Conservation (phyloP, 768 basidiomycete genomes). For the Pleurotus cornucopiae region DNA sequence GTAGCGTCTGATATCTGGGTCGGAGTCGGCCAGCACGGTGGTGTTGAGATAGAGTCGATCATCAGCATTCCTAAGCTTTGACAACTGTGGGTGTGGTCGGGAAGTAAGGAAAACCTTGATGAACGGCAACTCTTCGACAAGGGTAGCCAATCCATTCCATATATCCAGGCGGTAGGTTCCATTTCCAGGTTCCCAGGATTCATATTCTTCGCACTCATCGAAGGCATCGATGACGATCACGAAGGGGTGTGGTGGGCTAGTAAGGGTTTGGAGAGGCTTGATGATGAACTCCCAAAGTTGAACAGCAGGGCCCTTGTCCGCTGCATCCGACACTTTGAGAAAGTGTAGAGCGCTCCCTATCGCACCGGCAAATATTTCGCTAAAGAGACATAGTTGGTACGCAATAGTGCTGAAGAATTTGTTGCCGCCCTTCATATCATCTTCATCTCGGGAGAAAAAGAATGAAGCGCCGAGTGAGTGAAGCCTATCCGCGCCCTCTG, state of each 20-base stretch:
- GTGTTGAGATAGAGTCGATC: not conserved
- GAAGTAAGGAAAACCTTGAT: slow-evolving; percentile 10
- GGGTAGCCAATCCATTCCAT: not conserved
- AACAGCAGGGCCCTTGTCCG: not conserved
- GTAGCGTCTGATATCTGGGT: slow-evolving; percentile 9
- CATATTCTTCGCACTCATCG: slow-evolving; percentile 18
- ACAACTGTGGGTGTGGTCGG: slow-evolving; percentile 9
- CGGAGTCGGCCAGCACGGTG: not conserved
- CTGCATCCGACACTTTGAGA: slow-evolving; percentile 11
- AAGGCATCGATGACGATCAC: slow-evolving; percentile 18
- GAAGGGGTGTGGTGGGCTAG: not conserved
- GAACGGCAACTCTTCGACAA: slow-evolving; percentile 4
- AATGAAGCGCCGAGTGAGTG: slow-evolving; percentile 18
- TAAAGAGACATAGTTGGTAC: slow-evolving; percentile 11
- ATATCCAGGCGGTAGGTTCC: not conserved
- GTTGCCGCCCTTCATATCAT: not conserved
- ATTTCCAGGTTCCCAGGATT: too few relatives aligned
- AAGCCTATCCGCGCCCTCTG: not conserved
- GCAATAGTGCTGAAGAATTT: slow-evolving; percentile 17
- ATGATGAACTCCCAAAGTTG: slow-evolving; percentile 17
- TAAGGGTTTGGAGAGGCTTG: slow-evolving; percentile 8
- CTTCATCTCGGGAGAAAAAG: slow-evolving; percentile 18
- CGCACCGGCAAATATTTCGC: slow-evolving; percentile 10
- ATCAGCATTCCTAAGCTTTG: not conserved
- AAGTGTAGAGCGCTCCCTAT: slow-evolving; percentile 1